These are phyloP conservation scores for Ogataea minuta DNA, from an alignment of 805 yeast genomes.

Conservation along the genomic window DNA sequence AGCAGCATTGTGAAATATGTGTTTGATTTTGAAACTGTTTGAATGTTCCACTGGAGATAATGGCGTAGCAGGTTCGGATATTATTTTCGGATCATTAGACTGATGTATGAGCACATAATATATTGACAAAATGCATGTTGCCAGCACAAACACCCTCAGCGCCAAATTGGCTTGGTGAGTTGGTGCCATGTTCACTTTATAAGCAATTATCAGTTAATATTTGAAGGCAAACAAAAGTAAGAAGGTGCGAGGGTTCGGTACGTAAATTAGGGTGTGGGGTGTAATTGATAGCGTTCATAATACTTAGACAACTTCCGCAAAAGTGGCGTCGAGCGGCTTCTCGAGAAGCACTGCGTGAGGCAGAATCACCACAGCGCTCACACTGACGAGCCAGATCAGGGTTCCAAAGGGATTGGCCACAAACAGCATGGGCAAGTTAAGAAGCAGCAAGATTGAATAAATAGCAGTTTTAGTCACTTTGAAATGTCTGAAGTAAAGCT, in stretches of 20 bases:
- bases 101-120: too few relatives aligned
- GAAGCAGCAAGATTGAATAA: conserved; percentile 75
- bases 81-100: too few relatives aligned
- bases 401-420: conserved; percentile 89
- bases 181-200: too few relatives aligned
- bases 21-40: conserved; percentile 41
- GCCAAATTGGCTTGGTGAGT: too few relatives aligned
- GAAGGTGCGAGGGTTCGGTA: conserved; percentile 1
- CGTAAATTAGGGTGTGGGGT: conserved; percentile 1
- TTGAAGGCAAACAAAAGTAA: not conserved
- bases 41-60: not conserved
- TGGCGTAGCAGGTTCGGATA: not conserved
- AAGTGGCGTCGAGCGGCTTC: conserved; percentile 92
- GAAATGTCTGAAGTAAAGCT: conserved; percentile 42
- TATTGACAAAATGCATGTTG: too few relatives aligned
- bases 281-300: conserved; percentile 6
- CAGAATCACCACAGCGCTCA: conserved; percentile 72
- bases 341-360: conserved; percentile 91
- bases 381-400: conserved; percentile 87
- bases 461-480: conserved; percentile 73
- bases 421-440: conserved; percentile 52
- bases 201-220: conserved; percentile 6
- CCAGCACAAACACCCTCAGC: too few relatives aligned
- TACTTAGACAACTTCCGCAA: conserved; percentile 61
- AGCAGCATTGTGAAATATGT: conserved; percentile 61